These are phyloP conservation scores for Lablab purpureus DNA, from an alignment of 306 rosid species.

Conservation along the genomic window DNA sequence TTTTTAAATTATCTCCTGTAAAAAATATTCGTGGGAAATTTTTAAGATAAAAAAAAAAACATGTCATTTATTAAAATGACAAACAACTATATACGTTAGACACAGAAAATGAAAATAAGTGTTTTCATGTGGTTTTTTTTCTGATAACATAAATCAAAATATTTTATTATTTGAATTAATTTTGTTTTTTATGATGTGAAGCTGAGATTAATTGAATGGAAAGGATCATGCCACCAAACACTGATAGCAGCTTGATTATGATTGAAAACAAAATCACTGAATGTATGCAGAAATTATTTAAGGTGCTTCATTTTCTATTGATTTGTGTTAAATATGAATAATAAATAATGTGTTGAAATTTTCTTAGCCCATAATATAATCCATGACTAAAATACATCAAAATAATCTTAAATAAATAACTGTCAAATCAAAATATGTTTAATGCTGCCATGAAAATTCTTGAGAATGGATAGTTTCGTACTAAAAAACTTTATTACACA, in stretches of 20 bases:
- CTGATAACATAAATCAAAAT: too few relatives aligned
- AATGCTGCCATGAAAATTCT: too few relatives aligned
- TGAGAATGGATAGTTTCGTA: too few relatives aligned
- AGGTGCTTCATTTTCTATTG: neutral
- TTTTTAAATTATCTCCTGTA: too few relatives aligned
- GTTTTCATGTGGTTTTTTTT: too few relatives aligned
- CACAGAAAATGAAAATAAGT: too few relatives aligned
- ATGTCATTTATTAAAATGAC: too few relatives aligned
- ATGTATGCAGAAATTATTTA: neutral
- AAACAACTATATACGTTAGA: too few relatives aligned
- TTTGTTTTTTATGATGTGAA: neutral
- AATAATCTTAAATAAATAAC: neutral
- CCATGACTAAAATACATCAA: neutral
- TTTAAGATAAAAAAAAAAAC: too few relatives aligned
- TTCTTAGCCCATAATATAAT: neutral
- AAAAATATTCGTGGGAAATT: too few relatives aligned
- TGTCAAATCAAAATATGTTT: neutral
- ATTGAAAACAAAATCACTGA: conserved; percentile 8
- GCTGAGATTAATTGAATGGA: neutral
- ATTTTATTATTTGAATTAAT: neutral
- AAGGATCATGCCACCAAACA: neutral
- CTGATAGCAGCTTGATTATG: neutral
- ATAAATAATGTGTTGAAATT: neutral
- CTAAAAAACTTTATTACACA: too few relatives aligned
- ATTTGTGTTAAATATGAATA: neutral